Conservation (phyloP, 2,329 filamentous ascomycete species). For the Aspergillus caelatus region DNA sequence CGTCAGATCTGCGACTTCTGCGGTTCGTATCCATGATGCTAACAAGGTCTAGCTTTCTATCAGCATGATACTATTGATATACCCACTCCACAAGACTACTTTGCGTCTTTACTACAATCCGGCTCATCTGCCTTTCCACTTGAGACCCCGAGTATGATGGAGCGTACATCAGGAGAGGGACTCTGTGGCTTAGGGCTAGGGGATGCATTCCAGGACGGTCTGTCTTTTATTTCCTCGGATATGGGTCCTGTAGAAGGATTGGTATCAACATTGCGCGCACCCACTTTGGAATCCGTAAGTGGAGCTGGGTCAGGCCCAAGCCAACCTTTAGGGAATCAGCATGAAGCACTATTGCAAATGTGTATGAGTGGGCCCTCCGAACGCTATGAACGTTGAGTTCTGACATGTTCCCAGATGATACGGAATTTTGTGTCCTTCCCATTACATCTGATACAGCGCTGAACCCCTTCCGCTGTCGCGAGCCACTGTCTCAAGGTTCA, state of each 20-base stretch:
- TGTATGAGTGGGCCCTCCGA: not conserved
- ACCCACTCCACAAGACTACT: not conserved
- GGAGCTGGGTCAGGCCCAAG: not conserved
- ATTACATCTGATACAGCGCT: conserved; percentile 34
- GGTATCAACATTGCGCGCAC: not conserved
- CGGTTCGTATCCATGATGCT: not conserved
- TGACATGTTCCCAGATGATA: conserved; percentile 31
- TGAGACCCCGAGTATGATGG: not conserved
- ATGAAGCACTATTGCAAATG: conserved; percentile 10
- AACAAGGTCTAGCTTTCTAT: not conserved
- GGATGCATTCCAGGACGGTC: not conserved
- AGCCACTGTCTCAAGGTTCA: conserved; percentile 25
- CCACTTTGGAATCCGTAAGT: not conserved
- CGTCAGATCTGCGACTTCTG: not conserved
- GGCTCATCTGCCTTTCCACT: not conserved
- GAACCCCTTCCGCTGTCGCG: conserved; percentile 37
- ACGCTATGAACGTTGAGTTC: not conserved
- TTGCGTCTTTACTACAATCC: not conserved
- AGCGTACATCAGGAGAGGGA: not conserved
- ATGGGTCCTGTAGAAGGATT: not conserved
- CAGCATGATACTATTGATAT: not conserved
- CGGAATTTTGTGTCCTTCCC: conserved; percentile 39
- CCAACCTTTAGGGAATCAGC: not conserved
- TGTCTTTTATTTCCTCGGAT: not conserved
- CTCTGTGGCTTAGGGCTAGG: not conserved